Evolutionary conservation across 2,329 filamentous ascomycete genomes (phyloP), one percentile per base, ranked within the genome.

Genomic region (Venturia asperata): DNA sequence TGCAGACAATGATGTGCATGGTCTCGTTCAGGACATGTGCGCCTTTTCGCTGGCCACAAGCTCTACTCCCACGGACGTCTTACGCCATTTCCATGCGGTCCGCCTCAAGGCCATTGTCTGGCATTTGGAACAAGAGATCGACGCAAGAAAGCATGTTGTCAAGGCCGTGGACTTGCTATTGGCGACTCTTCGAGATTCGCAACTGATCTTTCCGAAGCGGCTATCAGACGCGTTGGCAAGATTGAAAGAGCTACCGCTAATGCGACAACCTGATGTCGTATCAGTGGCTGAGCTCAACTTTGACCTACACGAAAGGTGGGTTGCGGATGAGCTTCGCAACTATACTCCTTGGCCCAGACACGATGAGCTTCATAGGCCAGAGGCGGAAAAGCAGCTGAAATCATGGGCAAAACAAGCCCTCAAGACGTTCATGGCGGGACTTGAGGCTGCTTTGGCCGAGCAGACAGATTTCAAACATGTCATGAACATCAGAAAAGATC

Each of bases 321-420:
- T 94, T 68, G 83, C 89, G 21, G 86, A 92, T 9, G 91, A 95
- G 67, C 89, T 96, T 52, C 85, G 85, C 60, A 89, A 88, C 68
- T 97, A 95, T 72, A 93, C 87, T 0, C 92, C 92, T 0, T 96
- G 91, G 78, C 89, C 95, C 43, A 86, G 90, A 39, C 87, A 95
- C 70, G 90, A 92, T 69, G 89, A 94, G 69, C 70, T 82, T 5
- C 72, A 77, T 30, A 68, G 72, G 39, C 65, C 73, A 2, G 78
- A 80, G 21, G 77, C 74, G 6, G 75, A 78, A 65, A 76, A 71
- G 24, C 71, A 79, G 62, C 67, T 77, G 34, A 73, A 74, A 56
- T 69, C 70, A 47, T 80, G 76, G 78, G 77, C 74, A 10, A 75
- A 71, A 66, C 72, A 74, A 61, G 76, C 75, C 30, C 74, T 78